A percentile compares a stretch with the other conserved stretches of the same genome.
These are phyloP conservation scores for Arthrobotrys musiformis DNA, from an alignment of 2,329 filamentous ascomycete genomes.

Conservation along the genomic window DNA sequence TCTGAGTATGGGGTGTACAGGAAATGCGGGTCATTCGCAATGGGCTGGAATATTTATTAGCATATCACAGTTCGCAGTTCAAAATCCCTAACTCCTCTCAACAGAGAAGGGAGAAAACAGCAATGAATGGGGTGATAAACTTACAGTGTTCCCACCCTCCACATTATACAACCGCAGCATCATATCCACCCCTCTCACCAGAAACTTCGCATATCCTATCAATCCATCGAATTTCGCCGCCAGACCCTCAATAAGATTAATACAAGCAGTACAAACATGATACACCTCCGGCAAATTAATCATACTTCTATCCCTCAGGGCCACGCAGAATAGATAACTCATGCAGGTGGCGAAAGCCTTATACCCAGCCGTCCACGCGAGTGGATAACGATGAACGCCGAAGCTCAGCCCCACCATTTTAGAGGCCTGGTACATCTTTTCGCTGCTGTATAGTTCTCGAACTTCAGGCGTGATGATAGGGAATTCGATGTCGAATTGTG, in stretches of 20 bases:
- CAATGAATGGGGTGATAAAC: not conserved
- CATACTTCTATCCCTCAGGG: conserved; percentile 20
- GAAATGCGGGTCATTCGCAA: conserved; percentile 44
- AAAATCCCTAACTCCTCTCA: too few species aligned
- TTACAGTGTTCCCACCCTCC: conserved; percentile 34
- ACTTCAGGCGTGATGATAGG: conserved; percentile 34
- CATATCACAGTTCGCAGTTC: too few species aligned
- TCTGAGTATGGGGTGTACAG: conserved; percentile 48
- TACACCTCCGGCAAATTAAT: conserved; percentile 41
- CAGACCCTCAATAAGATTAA: conserved; percentile 46
- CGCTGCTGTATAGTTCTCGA: conserved; percentile 10
- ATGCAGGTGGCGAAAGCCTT: conserved; percentile 50
- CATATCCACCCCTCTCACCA: conserved; percentile 46
- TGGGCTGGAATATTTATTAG: conserved; percentile 26
- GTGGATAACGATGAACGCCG: conserved; percentile 37
- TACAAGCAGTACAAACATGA: conserved; percentile 46
- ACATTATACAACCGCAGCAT: conserved; percentile 51
- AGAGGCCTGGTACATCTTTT: conserved; percentile 35
- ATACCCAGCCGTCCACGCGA: conserved; percentile 53
- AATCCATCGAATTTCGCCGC: conserved; percentile 47
- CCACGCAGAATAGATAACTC: conserved; percentile 40
- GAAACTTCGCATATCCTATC: conserved; percentile 28
- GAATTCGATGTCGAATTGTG: conserved; percentile 47
- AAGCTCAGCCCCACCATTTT: conserved; percentile 53
- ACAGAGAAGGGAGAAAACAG: too few species aligned